A percentile compares a stretch with the other conserved stretches of the same genome.
Evolutionary conservation across 2,329 filamentous ascomycete species (phyloP).

Genomic region (Nothophaeocryptopus gaeumannii): DNA sequence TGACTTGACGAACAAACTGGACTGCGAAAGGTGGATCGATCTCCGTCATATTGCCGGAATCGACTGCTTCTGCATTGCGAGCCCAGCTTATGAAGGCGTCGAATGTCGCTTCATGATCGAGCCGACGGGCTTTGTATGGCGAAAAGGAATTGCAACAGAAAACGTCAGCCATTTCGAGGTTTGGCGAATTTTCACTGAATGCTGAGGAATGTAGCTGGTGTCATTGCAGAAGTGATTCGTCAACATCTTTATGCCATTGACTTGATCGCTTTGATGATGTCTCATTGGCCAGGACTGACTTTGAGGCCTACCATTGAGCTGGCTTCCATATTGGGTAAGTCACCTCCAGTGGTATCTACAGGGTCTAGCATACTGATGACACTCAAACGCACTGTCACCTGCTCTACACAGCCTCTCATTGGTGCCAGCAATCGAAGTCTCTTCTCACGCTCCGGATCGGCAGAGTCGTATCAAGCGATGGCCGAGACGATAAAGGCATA

Average conservation of each 20-base stretch:
- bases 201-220: too few species aligned
- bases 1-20: slow-evolving; percentile 3
- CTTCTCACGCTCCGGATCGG: too few species aligned
- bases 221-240: too few species aligned
- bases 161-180: background rate
- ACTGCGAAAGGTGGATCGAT: background rate
- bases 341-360: too few species aligned
- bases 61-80: background rate
- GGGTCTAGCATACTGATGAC: too few species aligned
- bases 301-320: slow-evolving; percentile 1
- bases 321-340: background rate
- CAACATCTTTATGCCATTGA: too few species aligned
- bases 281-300: background rate
- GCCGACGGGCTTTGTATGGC: background rate
- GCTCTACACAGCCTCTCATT: too few species aligned
- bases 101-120: slow-evolving; percentile 3
- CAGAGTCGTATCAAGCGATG: too few species aligned
- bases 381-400: too few species aligned
- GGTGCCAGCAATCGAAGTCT: too few species aligned
- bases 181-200: background rate
- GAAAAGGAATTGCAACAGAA: background rate
- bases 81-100: background rate
- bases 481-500: too few species aligned
- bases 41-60: background rate
- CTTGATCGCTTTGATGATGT: background rate